Base-by-base conservation (phyloP, 2,329 filamentous ascomycete species). In the Phoma sp. region DNA sequence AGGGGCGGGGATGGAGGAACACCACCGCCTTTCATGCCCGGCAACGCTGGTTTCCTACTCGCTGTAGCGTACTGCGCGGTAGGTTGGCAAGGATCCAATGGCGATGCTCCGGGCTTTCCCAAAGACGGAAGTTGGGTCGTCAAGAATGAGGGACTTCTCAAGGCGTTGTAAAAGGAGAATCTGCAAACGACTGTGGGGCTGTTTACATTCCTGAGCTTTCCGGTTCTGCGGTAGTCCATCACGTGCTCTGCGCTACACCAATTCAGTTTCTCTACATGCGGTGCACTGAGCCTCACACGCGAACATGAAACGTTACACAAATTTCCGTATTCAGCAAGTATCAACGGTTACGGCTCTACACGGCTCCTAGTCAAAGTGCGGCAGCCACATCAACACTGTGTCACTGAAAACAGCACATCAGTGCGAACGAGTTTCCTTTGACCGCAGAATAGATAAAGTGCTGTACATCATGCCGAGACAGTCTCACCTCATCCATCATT, bases 21-120 rank as follows among this genome's bases (percentile, higher is more conserved):
- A 7, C 78, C 82, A 3, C 85, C 83, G 15, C 83, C 83, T 4
- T 85, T 85, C 65, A 83, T 85, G 57, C 83, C 83, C 0, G 80
- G 78, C n/a, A 77, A 78, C 37, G 77, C 80, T 0, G 77, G 76
- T 1, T 73, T 85, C 50, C 57, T 85, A 60, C 65, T 81, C 37
- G 81, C 81, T 0, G 41, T 81, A 57, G 82, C 80, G 6, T 83
- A 84, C 77, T 79, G 85, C 75, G 80, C 80, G 3, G 81, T 79
- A 0, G 83, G 67, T 6, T 85, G 83, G 82, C 79, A 84, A 55
- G 80, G 76, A 2, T 70, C 65, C 33, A 70, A 75, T 24, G 79
- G 71, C 31, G 49, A 67, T 35, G 48, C 58, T 12, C 67, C 67
- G 1, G 65, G 67, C 4, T 68, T 65, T 52, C 62, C 63, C 8